phyloP scores from a whole-genome alignment of 345 rosid genomes.

The Geranium rotundifolium region DNA sequence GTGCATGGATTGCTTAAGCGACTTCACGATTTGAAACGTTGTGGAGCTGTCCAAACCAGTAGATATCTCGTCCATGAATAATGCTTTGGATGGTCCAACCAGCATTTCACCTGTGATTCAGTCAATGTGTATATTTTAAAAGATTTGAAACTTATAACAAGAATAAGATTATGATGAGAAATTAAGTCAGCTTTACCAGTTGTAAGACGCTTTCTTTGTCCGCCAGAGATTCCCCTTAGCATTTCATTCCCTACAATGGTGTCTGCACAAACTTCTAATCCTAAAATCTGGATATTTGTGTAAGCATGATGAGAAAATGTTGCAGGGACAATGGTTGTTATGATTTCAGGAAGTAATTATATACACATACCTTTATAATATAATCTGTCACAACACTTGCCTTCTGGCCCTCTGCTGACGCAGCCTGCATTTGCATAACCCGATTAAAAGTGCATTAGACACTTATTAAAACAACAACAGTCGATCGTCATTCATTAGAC shows the following conservation, averaged over 20 bases:
- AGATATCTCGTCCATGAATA: slow-evolving; percentile 37
- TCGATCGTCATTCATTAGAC: no score
- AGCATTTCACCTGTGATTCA: slow-evolving; percentile 27
- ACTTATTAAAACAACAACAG: no score
- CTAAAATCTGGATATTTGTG: slow-evolving; percentile 40
- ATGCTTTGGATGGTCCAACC: slow-evolving; percentile 30
- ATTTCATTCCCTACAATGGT: slow-evolving; percentile 61
- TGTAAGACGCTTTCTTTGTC: slow-evolving; percentile 74
- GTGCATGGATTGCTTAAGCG: slow-evolving; percentile 22
- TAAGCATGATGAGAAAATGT: not conserved
- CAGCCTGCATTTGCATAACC: slow-evolving; percentile 23
- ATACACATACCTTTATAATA: slow-evolving; percentile 31
- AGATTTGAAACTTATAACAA: no score
- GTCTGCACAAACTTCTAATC: slow-evolving; percentile 71
- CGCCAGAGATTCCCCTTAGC: slow-evolving; percentile 78
- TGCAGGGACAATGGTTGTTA: not conserved
- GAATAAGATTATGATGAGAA: no score
- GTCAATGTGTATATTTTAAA: no score
- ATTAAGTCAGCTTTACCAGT: no score
- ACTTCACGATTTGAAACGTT: slow-evolving; percentile 31
- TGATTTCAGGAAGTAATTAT: not conserved
- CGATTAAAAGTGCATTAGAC: no score
- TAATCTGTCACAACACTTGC: slow-evolving; percentile 39
- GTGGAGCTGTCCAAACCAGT: slow-evolving; percentile 40
- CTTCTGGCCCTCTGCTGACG: slow-evolving; percentile 34